Percentiles rank a stretch among this genome's conserved stretches.
Conservation (phyloP, 306 rosid species). For the Leucaena leucocephala region DNA sequence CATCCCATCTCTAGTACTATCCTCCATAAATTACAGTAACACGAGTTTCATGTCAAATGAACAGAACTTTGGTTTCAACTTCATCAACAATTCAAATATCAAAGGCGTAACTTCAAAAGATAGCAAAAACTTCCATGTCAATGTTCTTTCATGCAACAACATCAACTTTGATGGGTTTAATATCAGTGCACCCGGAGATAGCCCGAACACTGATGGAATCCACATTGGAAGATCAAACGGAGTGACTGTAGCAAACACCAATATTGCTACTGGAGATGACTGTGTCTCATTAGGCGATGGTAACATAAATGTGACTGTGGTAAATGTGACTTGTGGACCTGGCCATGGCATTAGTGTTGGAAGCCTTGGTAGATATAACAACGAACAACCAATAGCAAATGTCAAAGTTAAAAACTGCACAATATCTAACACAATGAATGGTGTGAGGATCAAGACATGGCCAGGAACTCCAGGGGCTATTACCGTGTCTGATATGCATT, state of each 20-base stretch:
- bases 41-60: no score
- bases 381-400: constrained; percentile 30
- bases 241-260: constrained; percentile 33
- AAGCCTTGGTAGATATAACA: constrained; percentile 40
- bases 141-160: no score
- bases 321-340: constrained; percentile 38
- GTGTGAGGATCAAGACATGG: constrained; percentile 52
- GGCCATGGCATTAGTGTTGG: constrained; percentile 58
- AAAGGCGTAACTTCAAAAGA: background rate
- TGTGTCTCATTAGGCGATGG: constrained; percentile 43
- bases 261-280: constrained; percentile 48
- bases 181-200: no score
- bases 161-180: no score
- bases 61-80: constrained; percentile 40
- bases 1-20: no score
- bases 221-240: no score
- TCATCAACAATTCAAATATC: background rate
- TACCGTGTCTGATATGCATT: constrained; percentile 31
- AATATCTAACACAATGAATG: constrained; percentile 20
- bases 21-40: no score
- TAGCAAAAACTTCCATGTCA: no score
- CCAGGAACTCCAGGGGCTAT: background rate
- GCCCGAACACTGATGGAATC: no score
- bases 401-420: constrained; percentile 36
- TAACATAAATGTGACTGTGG: background rate